Evolutionary conservation across 805 yeast species (phyloP), one percentile per base, ranked within the genome.

Genomic region (Nakazawaea siamensis): DNA sequence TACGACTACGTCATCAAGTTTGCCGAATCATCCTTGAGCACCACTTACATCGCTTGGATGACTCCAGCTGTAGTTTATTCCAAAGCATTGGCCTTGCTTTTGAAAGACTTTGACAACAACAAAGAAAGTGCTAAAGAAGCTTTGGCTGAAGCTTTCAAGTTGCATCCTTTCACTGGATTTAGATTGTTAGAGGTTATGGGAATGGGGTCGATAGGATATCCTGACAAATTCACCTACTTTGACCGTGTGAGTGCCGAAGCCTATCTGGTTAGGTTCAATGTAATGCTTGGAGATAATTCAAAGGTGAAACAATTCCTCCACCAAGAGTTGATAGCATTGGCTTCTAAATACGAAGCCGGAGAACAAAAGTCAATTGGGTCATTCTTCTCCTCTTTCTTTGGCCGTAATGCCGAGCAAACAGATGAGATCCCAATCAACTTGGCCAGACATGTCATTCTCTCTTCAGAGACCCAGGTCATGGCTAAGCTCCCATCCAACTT

Each of bases 31-130:
- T 70, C 82, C 1, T 58, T 81, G 23, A 61, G 66, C 3, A 67
- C 62, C 16, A 64, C 79, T 0, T 81, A 83, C 44, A 54, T 54
- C 10, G 71, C 69, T 43, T 81, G 94, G 90, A 60, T 61, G 29
- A 80, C 87, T 2, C 82, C 92, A 0, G 81, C 87, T 0, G 51
- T 86, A 19, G 74, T 78, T 1, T 76, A 74, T 47, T 79, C 90
- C 1, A 52, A 66, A 4, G 82, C 76, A 0, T 57, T 82, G 35
- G 85, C 92, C n/a, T 60, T 71, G 38, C 58, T 74, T 10, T 15
- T 24, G 10, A 19, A 14, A 4, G 35, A 31, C 19, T 44, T 69
- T 11, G 65, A 58, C 4, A 55, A 66, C 23, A 34, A 44, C 12
- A 27, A 28, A 2, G 60, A 52, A 0, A 51, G 55, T 4, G 94